Conservation (phyloP, 2,329 filamentous ascomycete species). For the Colletotrichum tamarilloi region DNA sequence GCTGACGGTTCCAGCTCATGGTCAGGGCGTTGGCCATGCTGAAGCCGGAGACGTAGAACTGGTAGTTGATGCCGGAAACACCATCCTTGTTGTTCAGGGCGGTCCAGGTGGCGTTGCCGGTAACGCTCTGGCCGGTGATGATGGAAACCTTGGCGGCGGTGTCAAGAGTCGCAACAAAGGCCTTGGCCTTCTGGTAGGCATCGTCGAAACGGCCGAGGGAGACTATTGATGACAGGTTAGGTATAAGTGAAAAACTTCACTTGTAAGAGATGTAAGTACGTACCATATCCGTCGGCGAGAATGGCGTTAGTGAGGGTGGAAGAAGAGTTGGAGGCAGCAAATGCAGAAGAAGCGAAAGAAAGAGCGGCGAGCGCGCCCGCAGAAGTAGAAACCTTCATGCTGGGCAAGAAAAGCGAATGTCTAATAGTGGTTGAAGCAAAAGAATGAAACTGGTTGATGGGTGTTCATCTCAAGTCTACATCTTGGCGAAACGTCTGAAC, state of each 20-base stretch:
- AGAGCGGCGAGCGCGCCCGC: constrained; percentile 17
- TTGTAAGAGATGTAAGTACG: background rate
- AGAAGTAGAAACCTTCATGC: constrained; percentile 19
- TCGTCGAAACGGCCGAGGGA: constrained; percentile 15
- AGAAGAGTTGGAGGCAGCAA: constrained; percentile 21
- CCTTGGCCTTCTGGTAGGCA: constrained; percentile 26
- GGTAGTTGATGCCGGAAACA: constrained; percentile 35
- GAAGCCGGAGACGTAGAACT: constrained; percentile 38
- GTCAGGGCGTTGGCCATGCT: constrained; percentile 34
- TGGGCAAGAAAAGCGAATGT: constrained; percentile 15
- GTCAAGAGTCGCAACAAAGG: constrained; percentile 25
- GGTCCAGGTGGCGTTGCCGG: constrained; percentile 25
- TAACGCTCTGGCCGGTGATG: constrained; percentile 25
- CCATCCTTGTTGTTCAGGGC: constrained; percentile 34
- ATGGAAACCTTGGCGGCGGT: constrained; percentile 25
- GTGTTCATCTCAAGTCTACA: constrained; percentile 12
- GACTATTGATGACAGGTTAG: background rate
- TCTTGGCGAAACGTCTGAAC: constrained; percentile 5
- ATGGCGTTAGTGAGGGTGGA: constrained; percentile 4
- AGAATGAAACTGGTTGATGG: background rate
- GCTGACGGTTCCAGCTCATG: constrained; percentile 38
- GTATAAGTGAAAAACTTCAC: too few relatives aligned
- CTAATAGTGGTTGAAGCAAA: background rate
- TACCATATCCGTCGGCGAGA: constrained; percentile 25
- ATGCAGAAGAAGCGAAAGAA: constrained; percentile 16